Conservation (phyloP, 2,329 filamentous ascomycete species). For the Harringtonia lauricola region DNA sequence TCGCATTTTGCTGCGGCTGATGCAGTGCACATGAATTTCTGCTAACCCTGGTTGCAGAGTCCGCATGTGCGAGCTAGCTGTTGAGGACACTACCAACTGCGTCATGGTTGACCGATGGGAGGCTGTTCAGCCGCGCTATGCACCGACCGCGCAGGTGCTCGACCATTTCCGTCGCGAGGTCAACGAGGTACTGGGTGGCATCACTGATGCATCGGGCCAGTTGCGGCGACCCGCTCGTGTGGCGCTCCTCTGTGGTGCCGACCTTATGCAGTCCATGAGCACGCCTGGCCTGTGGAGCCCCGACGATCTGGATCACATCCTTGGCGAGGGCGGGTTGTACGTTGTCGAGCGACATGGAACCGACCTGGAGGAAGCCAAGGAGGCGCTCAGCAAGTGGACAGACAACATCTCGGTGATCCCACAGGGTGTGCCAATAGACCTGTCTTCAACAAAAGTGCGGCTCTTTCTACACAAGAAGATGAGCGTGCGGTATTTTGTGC, state of each 20-base stretch:
- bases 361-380: slow-evolving; percentile 72
- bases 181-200: slow-evolving; percentile 65
- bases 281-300: slow-evolving; percentile 69
- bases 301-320: slow-evolving; percentile 77
- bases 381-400: slow-evolving; percentile 70
- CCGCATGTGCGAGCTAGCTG: slow-evolving; percentile 78
- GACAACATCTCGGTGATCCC: slow-evolving; percentile 82
- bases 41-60: slow-evolving; percentile 43
- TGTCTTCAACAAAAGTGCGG: slow-evolving; percentile 70
- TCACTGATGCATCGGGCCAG: slow-evolving; percentile 55
- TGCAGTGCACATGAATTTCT: neutral
- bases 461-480: slow-evolving; percentile 69
- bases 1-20: neutral
- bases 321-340: slow-evolving; percentile 73
- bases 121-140: slow-evolving; percentile 55
- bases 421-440: slow-evolving; percentile 78
- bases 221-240: slow-evolving; percentile 53
- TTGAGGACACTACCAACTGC: slow-evolving; percentile 64
- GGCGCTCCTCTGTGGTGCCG: slow-evolving; percentile 66
- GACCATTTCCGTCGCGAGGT: slow-evolving; percentile 90
- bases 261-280: slow-evolving; percentile 69
- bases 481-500: slow-evolving; percentile 60
- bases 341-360: slow-evolving; percentile 83
- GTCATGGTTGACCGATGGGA: slow-evolving; percentile 64
- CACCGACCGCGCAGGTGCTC: slow-evolving; percentile 78